phyloP scores from a whole-genome alignment of 2,329 filamentous ascomycete species.

The Exserohilum rostratum region DNA sequence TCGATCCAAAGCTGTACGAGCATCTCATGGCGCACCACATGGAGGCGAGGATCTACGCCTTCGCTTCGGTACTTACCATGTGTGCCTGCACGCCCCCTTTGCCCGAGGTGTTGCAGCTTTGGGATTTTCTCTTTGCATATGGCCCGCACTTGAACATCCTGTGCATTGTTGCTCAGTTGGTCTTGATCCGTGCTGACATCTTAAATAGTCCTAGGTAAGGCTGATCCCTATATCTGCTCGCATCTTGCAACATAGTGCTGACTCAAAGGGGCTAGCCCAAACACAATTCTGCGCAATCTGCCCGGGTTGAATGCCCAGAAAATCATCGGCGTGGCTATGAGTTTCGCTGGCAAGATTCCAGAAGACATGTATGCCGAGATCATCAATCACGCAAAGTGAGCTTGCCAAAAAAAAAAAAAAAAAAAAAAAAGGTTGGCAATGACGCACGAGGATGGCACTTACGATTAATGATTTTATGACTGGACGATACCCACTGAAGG shows the following conservation, averaged over 20 bases:
- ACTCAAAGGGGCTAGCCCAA: slow-evolving; percentile 69
- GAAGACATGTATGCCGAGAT: slow-evolving; percentile 90
- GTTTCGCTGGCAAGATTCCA: slow-evolving; percentile 87
- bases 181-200: slow-evolving; percentile 84
- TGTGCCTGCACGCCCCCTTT: slow-evolving; percentile 95
- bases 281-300: slow-evolving; percentile 87
- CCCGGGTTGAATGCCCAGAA: slow-evolving; percentile 81
- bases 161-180: slow-evolving; percentile 93
- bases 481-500: slow-evolving; percentile 9
- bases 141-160: slow-evolving; percentile 93
- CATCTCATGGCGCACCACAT: slow-evolving; percentile 87
- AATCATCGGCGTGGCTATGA: slow-evolving; percentile 83
- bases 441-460: not conserved
- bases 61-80: slow-evolving; percentile 90
- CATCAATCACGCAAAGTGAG: slow-evolving; percentile 79
- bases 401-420: not conserved
- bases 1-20: slow-evolving; percentile 83
- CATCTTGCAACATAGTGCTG: not conserved
- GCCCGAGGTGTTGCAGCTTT: slow-evolving; percentile 88
- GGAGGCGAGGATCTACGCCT: slow-evolving; percentile 93
- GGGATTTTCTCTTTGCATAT: slow-evolving; percentile 98
- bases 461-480: slow-evolving; percentile 16
- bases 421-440: no score
- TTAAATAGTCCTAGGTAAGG: slow-evolving; percentile 80
- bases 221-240: not conserved